Evolutionary conservation across 73 alveolate species (phyloP).

Genomic region (Tetrahymena thermophila): DNA sequence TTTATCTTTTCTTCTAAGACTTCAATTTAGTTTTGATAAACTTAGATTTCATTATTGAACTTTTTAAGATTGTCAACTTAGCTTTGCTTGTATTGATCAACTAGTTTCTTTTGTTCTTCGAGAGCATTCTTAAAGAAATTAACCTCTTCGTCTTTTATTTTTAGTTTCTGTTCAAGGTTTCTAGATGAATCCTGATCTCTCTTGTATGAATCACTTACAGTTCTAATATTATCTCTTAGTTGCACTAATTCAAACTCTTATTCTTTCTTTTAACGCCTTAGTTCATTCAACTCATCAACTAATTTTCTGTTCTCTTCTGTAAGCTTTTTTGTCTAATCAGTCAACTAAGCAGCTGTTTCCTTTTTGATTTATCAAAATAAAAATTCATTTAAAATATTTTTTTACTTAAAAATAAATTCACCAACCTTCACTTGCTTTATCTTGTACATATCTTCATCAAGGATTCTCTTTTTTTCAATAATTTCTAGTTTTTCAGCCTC

Average conservation of each 20-base stretch:
- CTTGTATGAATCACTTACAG: slow-evolving; percentile 28
- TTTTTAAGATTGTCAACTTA: slow-evolving; percentile 2
- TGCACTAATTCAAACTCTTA: slow-evolving; percentile 14
- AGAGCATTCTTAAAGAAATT: slow-evolving; percentile 5
- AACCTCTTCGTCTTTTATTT: slow-evolving; percentile 30
- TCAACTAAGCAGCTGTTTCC: neutral
- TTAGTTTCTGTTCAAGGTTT: slow-evolving; percentile 16
- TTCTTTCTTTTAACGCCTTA: slow-evolving; percentile 6
- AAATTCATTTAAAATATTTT: too few species aligned
- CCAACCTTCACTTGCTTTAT: slow-evolving; percentile 2
- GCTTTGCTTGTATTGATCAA: slow-evolving; percentile 15
- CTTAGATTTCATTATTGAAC: slow-evolving; percentile 11
- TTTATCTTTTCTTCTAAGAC: slow-evolving; percentile 16
- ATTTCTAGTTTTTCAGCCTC: slow-evolving; percentile 39
- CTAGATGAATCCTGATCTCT: slow-evolving; percentile 33
- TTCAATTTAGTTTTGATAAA: slow-evolving; percentile 14
- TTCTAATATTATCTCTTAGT: slow-evolving; percentile 23
- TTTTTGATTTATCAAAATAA: neutral
- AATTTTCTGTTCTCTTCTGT: slow-evolving; percentile 16
- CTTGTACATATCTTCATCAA: slow-evolving; percentile 29
- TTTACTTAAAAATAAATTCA: too few species aligned
- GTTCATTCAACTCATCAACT: slow-evolving; percentile 10
- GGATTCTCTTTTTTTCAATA: neutral
- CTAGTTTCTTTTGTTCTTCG: slow-evolving; percentile 11
- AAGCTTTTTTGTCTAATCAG: slow-evolving; percentile 6